Evolutionary conservation across 1,284 basidiomycete genomes (phyloP), one percentile per base, ranked within the genome.

Genomic region (Microbotryum scabiosae): DNA sequence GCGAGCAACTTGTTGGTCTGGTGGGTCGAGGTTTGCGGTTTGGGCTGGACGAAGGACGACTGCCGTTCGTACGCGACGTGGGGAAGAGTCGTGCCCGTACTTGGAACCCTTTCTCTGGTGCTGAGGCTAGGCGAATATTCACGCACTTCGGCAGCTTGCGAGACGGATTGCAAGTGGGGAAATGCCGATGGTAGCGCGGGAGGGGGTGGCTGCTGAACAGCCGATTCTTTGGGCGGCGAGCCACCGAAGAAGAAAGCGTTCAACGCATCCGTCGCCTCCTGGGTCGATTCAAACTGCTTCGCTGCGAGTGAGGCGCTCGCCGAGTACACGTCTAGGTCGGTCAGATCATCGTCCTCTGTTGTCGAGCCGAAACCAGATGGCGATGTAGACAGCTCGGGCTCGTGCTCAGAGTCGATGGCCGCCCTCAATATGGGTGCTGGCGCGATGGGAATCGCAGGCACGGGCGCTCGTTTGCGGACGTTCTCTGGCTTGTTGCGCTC

Each of bases 231-330:
- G 28, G 48, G 36, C 53, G 51, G n/a, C 50, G 23, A 30, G 10
- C 48, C 48, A 43, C 67, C 67, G 28, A 70, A 69, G 62, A 70
- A 70, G 36, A 70, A 46, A 2, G 67, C 67, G 12, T 64, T 56
- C 8, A 70, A 51, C 18, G 67, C 67, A 18, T 62, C 56, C 0
- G 56, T 67, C 18, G 67, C 65, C 46, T 70, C 59, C 47, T 64
- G 57, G 16, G 52, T 56, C 28, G 63, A 67, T 47, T 53, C 36
- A 44, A 64, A 66, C 28, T 25, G 6, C 30, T 41, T 41, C 36
- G 36, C 16, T 12, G 36, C 36, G 36, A 41, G 36, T 55, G 55
- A 10, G 18, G 36, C 36, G 36, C 36, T 41, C 9, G 36, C 36
- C 3, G 36, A 41, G 16, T 41, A 41, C 14, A 41, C 36, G 9